Conservation (phyloP, 306 rosid genomes). For the Prunus mume region DNA sequence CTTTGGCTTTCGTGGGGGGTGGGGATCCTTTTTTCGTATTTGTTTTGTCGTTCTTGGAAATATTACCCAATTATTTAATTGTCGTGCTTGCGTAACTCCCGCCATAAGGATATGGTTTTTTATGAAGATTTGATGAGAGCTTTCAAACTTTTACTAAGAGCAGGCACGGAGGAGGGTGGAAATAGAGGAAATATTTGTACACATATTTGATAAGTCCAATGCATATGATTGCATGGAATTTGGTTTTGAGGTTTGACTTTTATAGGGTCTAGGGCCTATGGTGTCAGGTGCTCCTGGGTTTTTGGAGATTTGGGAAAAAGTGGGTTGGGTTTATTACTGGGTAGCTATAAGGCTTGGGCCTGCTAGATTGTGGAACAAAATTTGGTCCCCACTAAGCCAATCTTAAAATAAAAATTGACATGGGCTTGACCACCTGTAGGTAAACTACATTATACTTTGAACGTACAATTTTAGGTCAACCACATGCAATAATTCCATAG, state of each 20-base stretch:
- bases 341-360: neutral
- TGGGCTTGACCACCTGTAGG: neutral
- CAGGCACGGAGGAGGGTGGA: neutral
- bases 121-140: neutral
- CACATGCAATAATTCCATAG: neutral
- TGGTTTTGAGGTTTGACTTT: neutral
- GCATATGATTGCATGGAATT: neutral
- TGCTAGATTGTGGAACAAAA: neutral
- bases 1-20: neutral
- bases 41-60: slow-evolving; percentile 4
- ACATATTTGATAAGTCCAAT: neutral
- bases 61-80: slow-evolving; percentile 19
- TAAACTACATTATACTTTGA: neutral
- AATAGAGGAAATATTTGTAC: neutral
- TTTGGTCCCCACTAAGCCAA: neutral
- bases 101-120: slow-evolving; percentile 10
- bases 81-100: slow-evolving; percentile 24
- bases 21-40: neutral
- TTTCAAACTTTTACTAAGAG: neutral
- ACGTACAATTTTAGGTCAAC: neutral
- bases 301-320: neutral
- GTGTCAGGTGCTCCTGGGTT: neutral
- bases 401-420: neutral
- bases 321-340: neutral
- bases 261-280: neutral